phyloP scores from a whole-genome alignment of 2,329 filamentous ascomycete genomes.

The Diaporthe helianthi region DNA sequence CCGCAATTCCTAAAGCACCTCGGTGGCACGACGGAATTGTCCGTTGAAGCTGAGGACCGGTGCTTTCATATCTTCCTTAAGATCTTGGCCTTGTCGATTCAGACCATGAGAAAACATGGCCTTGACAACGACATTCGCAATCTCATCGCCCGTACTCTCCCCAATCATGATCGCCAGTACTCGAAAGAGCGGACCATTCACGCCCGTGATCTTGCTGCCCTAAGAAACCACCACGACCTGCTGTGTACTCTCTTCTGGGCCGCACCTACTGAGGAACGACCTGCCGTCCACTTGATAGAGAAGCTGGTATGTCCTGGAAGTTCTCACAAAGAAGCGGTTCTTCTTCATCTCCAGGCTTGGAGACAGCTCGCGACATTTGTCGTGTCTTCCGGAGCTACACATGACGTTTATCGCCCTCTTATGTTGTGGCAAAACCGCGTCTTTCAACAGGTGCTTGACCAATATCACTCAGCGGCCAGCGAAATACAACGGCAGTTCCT shows the following conservation, averaged over 20 bases:
- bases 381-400: conserved; percentile 52
- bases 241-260: conserved; percentile 72
- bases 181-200: conserved; percentile 67
- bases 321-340: conserved; percentile 71
- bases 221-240: conserved; percentile 74
- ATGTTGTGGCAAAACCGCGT: conserved; percentile 63
- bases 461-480: conserved; percentile 62
- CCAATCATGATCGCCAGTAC: conserved; percentile 71
- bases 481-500: conserved; percentile 64
- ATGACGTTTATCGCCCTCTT: conserved; percentile 56
- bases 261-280: conserved; percentile 61
- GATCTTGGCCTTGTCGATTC: conserved; percentile 64
- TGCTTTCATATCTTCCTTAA: conserved; percentile 75
- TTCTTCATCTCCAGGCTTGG: conserved; percentile 70
- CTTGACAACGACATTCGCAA: conserved; percentile 66
- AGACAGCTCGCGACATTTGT: conserved; percentile 66
- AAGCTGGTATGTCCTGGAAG: conserved; percentile 64
- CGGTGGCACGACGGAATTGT: conserved; percentile 52
- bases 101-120: conserved; percentile 54
- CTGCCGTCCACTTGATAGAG: conserved; percentile 61
- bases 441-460: conserved; percentile 63
- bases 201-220: conserved; percentile 66
- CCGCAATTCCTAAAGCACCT: conserved; percentile 68
- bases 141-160: conserved; percentile 65
- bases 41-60: conserved; percentile 60